Base-by-base conservation (phyloP, 1,284 basidiomycete species). In the Vanrija sp. region DNA sequence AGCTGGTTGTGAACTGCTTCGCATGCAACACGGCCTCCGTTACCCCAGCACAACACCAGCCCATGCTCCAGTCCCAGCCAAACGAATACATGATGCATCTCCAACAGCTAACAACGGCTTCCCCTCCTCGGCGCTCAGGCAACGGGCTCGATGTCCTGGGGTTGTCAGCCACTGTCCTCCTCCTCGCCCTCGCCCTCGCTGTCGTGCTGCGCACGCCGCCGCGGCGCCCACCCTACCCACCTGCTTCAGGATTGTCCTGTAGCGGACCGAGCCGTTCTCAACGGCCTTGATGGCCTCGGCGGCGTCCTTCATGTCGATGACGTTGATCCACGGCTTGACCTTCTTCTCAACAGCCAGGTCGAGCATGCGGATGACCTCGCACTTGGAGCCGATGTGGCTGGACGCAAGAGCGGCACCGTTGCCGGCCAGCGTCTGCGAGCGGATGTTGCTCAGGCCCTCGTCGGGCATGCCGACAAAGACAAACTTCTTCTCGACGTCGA, bases 311-410 rank as follows among this genome's bases (percentile, higher is more conserved):
- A 86, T 86, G 46, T 81, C 81, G 43, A 78, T 69, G 66, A 82
- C 80, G 65, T 83, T 77, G 75, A 78, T 72, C 75, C 80, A 81
- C 5, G 81, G 80, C 61, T 79, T 77, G 65, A 83, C 74, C 15
- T 75, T 72, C 71, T 85, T 83, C 62, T 84, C 76, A 6, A 79
- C 80, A 6, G 83, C 83, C 16, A 86, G 76, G 58, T 83, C 66
- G 39, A 85, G 75, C 85, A 86, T 86, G 54, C 79, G 78, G 18
- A 82, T 65, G 18, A 79, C 82, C 66, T 87, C 85, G 58, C 80
- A 79, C 77, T 84, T 85, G 72, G 78, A 83, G 38, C 85, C 86
- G 49, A 87, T 83, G 72, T 83, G 79, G 43, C 74, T 78, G 19
- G 78, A 80, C 25, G 79, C 79, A 47, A 82, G 64, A 15, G 67